These are phyloP conservation scores for Tilletia horrida DNA, from an alignment of 1,284 basidiomycete species.

Conservation along the genomic window DNA sequence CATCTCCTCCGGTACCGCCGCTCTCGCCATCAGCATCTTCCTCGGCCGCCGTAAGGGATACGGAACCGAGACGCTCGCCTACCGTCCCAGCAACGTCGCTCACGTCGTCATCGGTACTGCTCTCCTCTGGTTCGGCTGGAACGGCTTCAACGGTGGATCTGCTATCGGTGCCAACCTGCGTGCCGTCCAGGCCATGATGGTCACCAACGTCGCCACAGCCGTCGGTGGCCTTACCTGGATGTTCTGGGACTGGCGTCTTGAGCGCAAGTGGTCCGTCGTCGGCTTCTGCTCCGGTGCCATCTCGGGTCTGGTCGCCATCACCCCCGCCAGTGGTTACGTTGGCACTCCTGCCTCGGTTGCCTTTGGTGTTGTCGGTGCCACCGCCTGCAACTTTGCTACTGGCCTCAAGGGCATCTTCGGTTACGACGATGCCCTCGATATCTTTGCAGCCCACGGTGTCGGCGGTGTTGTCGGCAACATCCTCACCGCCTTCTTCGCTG, in stretches of 20 bases:
- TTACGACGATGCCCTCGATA: slow-evolving; percentile 59
- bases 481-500: slow-evolving; percentile 82
- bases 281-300: slow-evolving; percentile 83
- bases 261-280: slow-evolving; percentile 62
- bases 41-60: slow-evolving; percentile 57
- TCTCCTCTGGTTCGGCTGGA: slow-evolving; percentile 57
- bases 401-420: slow-evolving; percentile 70
- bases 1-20: slow-evolving; percentile 56
- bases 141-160: slow-evolving; percentile 55
- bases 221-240: slow-evolving; percentile 60
- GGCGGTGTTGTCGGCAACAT: slow-evolving; percentile 85
- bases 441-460: slow-evolving; percentile 84
- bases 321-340: slow-evolving; percentile 69
- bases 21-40: slow-evolving; percentile 53
- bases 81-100: slow-evolving; percentile 56
- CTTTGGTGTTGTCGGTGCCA: slow-evolving; percentile 71
- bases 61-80: slow-evolving; percentile 56
- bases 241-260: slow-evolving; percentile 56
- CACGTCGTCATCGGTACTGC: slow-evolving; percentile 57
- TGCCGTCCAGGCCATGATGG: slow-evolving; percentile 56
- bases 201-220: slow-evolving; percentile 69
- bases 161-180: slow-evolving; percentile 57
- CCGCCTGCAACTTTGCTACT: slow-evolving; percentile 86
- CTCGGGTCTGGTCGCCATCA: slow-evolving; percentile 62
- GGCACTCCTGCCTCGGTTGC: slow-evolving; percentile 47